These are phyloP conservation scores for Citrullus mucosospermus DNA, from an alignment of 306 rosid genomes.

Conservation along the genomic window DNA sequence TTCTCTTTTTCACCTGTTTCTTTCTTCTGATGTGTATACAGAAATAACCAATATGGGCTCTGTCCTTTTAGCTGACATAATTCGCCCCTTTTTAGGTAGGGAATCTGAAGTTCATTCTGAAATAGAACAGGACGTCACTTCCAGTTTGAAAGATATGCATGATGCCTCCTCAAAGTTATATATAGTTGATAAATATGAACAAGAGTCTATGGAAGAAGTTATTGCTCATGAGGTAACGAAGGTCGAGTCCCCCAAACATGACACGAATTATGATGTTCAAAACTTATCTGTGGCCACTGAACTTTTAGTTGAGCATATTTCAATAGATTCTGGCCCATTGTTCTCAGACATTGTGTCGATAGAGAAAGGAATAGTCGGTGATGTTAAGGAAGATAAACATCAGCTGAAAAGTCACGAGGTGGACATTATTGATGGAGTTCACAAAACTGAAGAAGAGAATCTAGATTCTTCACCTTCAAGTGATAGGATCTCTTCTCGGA, in stretches of 20 bases:
- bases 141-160: slow-evolving; percentile 20
- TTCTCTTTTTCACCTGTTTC: slow-evolving; percentile 38
- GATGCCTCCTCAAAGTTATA: slow-evolving; percentile 25
- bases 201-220: slow-evolving; percentile 19
- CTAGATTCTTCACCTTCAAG: slow-evolving; percentile 22
- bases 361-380: slow-evolving; percentile 1
- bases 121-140: slow-evolving; percentile 13
- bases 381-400: slow-evolving; percentile 11
- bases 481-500: slow-evolving; percentile 18
- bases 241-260: slow-evolving; percentile 20
- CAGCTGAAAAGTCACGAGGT: slow-evolving; percentile 8
- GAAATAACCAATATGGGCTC: slow-evolving; percentile 27
- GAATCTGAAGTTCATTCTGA: slow-evolving; percentile 21
- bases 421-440: slow-evolving; percentile 12
- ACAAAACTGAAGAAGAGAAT: slow-evolving; percentile 6
- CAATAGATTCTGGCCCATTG: slow-evolving; percentile 19
- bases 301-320: slow-evolving; percentile 15
- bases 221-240: slow-evolving; percentile 11
- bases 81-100: slow-evolving; percentile 17
- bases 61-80: slow-evolving; percentile 19
- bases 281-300: slow-evolving; percentile 18
- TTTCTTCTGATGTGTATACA: slow-evolving; percentile 25
- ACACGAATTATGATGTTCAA: slow-evolving; percentile 16
- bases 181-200: slow-evolving; percentile 17
- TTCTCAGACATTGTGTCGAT: slow-evolving; percentile 21